Conservation (phyloP, 306 rosid species). For the Cicer arietinum region DNA sequence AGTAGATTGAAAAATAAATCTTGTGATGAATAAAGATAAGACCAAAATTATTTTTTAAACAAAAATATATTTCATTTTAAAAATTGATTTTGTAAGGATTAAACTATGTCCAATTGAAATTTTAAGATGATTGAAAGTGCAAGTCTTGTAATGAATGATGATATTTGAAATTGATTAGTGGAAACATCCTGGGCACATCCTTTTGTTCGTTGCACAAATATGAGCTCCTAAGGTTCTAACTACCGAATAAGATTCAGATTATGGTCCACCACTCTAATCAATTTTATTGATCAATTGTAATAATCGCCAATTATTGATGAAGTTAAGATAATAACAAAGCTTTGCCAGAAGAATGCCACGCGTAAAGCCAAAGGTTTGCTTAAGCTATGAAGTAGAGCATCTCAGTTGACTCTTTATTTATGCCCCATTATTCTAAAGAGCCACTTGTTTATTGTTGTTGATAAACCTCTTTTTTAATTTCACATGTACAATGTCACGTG, state of each 20-base stretch:
- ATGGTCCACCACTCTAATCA: constrained; percentile 38
- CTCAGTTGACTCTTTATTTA: constrained; percentile 24
- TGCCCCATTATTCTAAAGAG: constrained; percentile 5
- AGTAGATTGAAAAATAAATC: no score
- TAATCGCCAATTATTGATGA: constrained; percentile 36
- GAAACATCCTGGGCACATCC: constrained; percentile 23
- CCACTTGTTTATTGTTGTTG: neutral
- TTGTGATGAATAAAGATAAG: no score
- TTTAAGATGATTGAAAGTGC: no score
- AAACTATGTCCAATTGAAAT: no score
- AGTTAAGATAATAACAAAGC: constrained; percentile 21
- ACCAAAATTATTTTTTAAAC: no score
- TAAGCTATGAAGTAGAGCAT: constrained; percentile 10
- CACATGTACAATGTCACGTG: neutral
- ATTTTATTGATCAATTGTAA: constrained; percentile 30
- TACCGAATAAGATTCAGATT: constrained; percentile 28
- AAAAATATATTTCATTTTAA: no score
- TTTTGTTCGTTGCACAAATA: constrained; percentile 13
- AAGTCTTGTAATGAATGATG: no score
- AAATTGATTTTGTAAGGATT: no score
- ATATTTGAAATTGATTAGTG: neutral
- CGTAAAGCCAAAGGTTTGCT: constrained; percentile 35
- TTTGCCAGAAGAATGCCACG: constrained; percentile 32
- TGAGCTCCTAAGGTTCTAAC: constrained; percentile 38
- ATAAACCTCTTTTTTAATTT: neutral